These are phyloP conservation scores for Misopates orontium DNA, from an alignment of 257 asterid genomes.

Conservation along the genomic window DNA sequence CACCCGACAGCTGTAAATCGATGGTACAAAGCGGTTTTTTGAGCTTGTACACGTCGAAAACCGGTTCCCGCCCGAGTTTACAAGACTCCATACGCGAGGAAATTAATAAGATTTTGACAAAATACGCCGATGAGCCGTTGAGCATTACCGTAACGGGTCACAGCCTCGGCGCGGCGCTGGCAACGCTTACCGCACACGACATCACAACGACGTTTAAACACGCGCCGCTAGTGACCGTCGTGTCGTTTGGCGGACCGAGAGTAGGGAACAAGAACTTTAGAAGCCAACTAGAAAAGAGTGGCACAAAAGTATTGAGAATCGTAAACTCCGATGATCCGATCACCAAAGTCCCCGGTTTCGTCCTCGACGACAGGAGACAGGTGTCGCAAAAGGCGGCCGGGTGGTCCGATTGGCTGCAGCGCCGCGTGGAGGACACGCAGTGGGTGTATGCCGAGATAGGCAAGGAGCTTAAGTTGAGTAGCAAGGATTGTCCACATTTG, in stretches of 20 bases:
- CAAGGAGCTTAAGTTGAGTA: conserved; percentile 66
- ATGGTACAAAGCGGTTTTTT: conserved; percentile 82
- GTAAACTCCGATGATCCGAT: conserved; percentile 77
- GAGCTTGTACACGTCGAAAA: conserved; percentile 69
- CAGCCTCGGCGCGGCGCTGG: conserved; percentile 90
- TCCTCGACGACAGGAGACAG: conserved; percentile 36
- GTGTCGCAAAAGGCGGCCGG: conserved; percentile 18
- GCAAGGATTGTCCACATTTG: conserved; percentile 55
- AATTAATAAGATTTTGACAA: conserved; percentile 36
- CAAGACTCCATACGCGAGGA: conserved; percentile 47
- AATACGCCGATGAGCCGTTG: conserved; percentile 59
- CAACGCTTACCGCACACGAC: conserved; percentile 83
- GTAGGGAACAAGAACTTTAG: conserved; percentile 71
- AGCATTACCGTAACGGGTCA: conserved; percentile 94
- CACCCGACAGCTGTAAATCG: conserved; percentile 32
- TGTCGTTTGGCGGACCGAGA: conserved; percentile 91
- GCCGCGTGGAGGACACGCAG: conserved; percentile 52
- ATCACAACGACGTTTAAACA: conserved; percentile 47
- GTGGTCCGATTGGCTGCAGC: conserved; percentile 54
- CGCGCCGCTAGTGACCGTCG: conserved; percentile 78
- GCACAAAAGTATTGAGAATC: conserved; percentile 64
- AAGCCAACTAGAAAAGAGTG: conserved; percentile 50
- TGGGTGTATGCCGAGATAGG: conserved; percentile 93
- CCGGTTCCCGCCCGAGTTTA: conserved; percentile 37
- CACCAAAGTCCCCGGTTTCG: conserved; percentile 82